Evolutionary conservation across 1,139 yeast species (phyloP).

Genomic region (Kodamaea suecica): DNA sequence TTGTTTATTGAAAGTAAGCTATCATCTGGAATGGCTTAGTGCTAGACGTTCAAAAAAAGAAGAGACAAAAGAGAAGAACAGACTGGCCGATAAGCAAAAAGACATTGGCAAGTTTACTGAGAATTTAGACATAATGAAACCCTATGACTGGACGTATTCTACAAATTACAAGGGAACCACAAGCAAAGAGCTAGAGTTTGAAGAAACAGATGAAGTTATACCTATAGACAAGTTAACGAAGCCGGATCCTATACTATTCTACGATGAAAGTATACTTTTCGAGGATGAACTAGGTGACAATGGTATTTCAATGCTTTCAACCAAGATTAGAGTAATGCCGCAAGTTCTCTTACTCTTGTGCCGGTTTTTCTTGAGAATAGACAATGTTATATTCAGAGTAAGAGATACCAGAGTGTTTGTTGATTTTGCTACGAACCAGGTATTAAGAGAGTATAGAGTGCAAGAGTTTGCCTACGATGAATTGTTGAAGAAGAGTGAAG

Average conservation of each 20-base stretch:
- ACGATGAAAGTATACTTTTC: conserved; percentile 81
- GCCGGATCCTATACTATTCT: conserved; percentile 85
- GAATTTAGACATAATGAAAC: conserved; percentile 47
- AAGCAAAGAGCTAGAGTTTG: conserved; percentile 19
- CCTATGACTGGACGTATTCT: conserved; percentile 96
- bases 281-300: conserved; percentile 97
- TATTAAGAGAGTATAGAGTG: conserved; percentile 74
- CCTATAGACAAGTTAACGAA: conserved; percentile 68
- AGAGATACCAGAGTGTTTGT: conserved; percentile 81
- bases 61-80: conserved; percentile 24
- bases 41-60: conserved; percentile 47
- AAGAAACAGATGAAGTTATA: conserved; percentile 33
- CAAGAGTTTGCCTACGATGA: conserved; percentile 67
- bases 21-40: conserved; percentile 84
- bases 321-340: conserved; percentile 88
- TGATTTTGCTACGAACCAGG: conserved; percentile 63
- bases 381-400: conserved; percentile 78
- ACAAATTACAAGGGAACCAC: conserved; percentile 69
- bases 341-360: conserved; percentile 68
- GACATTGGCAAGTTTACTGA: conserved; percentile 41
- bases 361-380: conserved; percentile 83
- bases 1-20: conserved; percentile 60
- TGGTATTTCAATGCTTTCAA: conserved; percentile 76
- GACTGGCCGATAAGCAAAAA: conserved; percentile 27
- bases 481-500: conserved; percentile 42